Percentiles rank a stretch among this genome's conserved stretches.
phyloP scores from a whole-genome alignment of 140 eudicot species.

The Senecio squalidus region DNA sequence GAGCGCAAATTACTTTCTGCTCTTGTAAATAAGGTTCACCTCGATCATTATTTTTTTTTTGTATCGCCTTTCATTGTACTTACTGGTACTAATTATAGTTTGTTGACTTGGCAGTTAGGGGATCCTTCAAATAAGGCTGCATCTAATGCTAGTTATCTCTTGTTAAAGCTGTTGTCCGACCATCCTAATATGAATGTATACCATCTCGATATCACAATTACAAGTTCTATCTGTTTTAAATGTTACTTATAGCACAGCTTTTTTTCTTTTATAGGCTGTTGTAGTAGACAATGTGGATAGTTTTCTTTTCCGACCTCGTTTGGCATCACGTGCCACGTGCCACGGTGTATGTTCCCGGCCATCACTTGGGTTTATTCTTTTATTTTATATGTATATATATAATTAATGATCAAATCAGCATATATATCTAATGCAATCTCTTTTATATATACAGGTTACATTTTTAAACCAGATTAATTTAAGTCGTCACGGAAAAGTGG shows the following conservation, averaged over 20 bases:
- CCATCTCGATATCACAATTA: too few relatives aligned
- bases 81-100: constrained; percentile 1
- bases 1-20: too few relatives aligned
- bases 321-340: constrained; percentile 78
- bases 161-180: too few relatives aligned
- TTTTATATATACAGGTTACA: constrained; percentile 52
- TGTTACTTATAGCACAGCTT: too few relatives aligned
- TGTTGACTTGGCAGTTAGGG: constrained; percentile 69
- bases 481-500: constrained; percentile 72
- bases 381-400: too few relatives aligned
- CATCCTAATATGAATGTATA: too few relatives aligned
- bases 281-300: too few relatives aligned
- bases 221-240: too few relatives aligned
- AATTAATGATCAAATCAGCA: constrained; percentile 7
- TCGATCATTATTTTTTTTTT: constrained; percentile 1
- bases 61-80: background rate
- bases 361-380: background rate
- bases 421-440: constrained; percentile 17
- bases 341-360: constrained; percentile 59
- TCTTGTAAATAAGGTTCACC: constrained; percentile 84
- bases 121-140: constrained; percentile 90
- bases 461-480: too few relatives aligned
- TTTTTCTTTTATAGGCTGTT: constrained; percentile 71
- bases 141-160: too few relatives aligned
- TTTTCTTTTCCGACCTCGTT: too few relatives aligned